phyloP scores from a whole-genome alignment of 805 yeast genomes.

The Metschnikowia dekortorum region DNA sequence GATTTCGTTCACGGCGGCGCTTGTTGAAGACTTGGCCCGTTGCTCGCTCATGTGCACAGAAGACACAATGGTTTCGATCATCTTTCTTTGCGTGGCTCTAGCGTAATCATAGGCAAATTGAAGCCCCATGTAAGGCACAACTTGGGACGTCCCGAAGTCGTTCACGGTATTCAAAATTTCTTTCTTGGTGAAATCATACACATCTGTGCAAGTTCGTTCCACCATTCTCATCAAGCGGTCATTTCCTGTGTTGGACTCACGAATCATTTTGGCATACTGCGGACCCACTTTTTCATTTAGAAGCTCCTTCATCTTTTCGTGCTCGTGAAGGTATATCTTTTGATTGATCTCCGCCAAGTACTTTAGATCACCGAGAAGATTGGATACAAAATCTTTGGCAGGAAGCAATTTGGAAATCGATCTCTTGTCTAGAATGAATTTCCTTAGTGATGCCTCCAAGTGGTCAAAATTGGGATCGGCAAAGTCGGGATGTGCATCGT shows the following conservation, averaged over 20 bases:
- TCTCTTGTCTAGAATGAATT: constrained; percentile 84
- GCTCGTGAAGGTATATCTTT: constrained; percentile 47
- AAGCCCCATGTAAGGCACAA: constrained; percentile 58
- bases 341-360: constrained; percentile 61
- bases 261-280: constrained; percentile 50
- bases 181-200: constrained; percentile 57
- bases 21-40: constrained; percentile 60
- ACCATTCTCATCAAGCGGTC: constrained; percentile 59
- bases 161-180: constrained; percentile 50
- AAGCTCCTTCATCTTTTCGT: constrained; percentile 42
- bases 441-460: constrained; percentile 78
- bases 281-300: constrained; percentile 57
- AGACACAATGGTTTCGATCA: constrained; percentile 61
- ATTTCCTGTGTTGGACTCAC: constrained; percentile 49
- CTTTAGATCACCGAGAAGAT: constrained; percentile 62
- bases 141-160: constrained; percentile 47
- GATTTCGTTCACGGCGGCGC: constrained; percentile 56
- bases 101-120: constrained; percentile 69
- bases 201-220: constrained; percentile 54
- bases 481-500: constrained; percentile 27
- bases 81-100: constrained; percentile 57
- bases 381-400: constrained; percentile 79
- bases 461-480: constrained; percentile 69
- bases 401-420: constrained; percentile 86
- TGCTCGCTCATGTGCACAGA: constrained; percentile 64